Evolutionary conservation across 106 monocot genomes (phyloP).

Genomic region (Amphibolis antarctica): DNA sequence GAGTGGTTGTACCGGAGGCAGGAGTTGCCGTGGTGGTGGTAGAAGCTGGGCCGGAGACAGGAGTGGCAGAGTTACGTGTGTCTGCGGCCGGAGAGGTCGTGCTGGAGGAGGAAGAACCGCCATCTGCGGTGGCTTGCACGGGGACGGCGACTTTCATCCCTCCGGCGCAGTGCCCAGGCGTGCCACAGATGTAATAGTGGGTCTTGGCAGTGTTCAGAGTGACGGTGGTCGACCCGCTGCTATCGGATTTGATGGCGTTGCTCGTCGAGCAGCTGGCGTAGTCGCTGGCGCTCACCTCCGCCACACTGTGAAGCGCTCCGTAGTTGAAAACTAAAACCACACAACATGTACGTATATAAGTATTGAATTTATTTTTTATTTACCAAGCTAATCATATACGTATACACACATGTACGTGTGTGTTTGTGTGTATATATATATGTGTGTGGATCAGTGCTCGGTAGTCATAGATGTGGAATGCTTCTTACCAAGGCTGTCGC

Average conservation of each 20-base stretch:
- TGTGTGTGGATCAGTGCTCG: not conserved
- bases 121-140: slow-evolving; percentile 3
- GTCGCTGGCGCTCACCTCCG: slow-evolving; percentile 30
- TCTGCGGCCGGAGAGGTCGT: not conserved
- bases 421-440: not conserved
- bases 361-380: not conserved
- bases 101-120: not conserved
- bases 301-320: slow-evolving; percentile 29
- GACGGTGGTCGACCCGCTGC: slow-evolving; percentile 28
- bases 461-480: too few relatives aligned
- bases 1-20: not conserved
- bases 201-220: slow-evolving; percentile 27
- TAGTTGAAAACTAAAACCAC: slow-evolving; percentile 56
- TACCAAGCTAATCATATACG: not conserved
- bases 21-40: not conserved
- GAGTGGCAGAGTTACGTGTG: not conserved
- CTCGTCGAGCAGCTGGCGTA: slow-evolving; percentile 33
- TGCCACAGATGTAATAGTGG: slow-evolving; percentile 38
- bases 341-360: not conserved
- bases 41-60: not conserved
- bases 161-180: slow-evolving; percentile 33
- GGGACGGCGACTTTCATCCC: slow-evolving; percentile 53
- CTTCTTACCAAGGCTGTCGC: slow-evolving; percentile 32
- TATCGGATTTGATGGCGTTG: slow-evolving; percentile 28
- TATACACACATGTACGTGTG: not conserved